Percentiles rank a stretch among this genome's conserved stretches.
These are phyloP conservation scores for Aspergillus tubingensis DNA, from an alignment of 2,329 filamentous ascomycete species.

Conservation along the genomic window DNA sequence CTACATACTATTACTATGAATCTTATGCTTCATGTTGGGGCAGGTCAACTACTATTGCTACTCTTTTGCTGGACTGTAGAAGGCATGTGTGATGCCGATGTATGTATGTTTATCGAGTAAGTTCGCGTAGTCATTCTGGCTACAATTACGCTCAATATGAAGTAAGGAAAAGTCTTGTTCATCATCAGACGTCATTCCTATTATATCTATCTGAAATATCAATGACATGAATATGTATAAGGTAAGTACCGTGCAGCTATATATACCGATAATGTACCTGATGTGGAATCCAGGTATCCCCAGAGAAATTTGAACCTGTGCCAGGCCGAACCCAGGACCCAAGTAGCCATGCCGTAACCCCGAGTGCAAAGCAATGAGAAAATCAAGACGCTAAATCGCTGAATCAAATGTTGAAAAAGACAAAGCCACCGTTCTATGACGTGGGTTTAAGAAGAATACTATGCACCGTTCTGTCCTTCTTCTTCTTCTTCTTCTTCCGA, in stretches of 20 bases:
- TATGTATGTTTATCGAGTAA: not conserved
- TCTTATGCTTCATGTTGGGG: no score
- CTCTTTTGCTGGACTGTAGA: no score
- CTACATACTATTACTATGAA: no score
- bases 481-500: slow-evolving; percentile 28
- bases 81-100: not conserved
- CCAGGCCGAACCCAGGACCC: not conserved
- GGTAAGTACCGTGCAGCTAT: not conserved
- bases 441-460: not conserved
- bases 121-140: no score
- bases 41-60: no score
- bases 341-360: slow-evolving; percentile 2
- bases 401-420: slow-evolving; percentile 7
- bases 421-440: not conserved
- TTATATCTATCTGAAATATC: slow-evolving; percentile 10
- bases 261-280: not conserved
- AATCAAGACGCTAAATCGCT: slow-evolving; percentile 16
- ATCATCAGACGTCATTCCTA: slow-evolving; percentile 9
- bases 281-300: not conserved
- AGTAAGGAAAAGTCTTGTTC: not conserved
- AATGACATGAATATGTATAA: slow-evolving; percentile 11
- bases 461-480: not conserved
- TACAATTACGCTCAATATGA: not conserved
- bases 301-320: not conserved
- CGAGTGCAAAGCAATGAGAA: not conserved